Evolutionary conservation across 2,329 filamentous ascomycete species (phyloP), one percentile per base, ranked within the genome.

Genomic region (Metarhizium robertsii): DNA sequence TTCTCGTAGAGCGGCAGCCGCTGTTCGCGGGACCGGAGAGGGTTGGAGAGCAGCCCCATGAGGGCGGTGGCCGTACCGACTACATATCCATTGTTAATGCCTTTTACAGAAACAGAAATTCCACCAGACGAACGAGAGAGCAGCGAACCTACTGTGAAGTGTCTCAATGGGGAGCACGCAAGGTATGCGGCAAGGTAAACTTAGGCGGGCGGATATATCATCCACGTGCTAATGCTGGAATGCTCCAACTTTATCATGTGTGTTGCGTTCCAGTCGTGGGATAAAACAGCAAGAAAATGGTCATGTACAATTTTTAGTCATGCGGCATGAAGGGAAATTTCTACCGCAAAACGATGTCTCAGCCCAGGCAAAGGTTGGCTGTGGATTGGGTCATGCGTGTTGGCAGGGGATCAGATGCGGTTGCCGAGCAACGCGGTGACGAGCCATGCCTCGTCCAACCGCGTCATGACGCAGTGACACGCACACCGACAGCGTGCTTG

Each of bases 1-100:
- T 74, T 74, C 59, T 78, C 75, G 66, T 82, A 82, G 11, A 80
- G 61, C 20, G 80, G 80, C 32, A 83, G 69, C 58, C 70, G 75
- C 53, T 70, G 65, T 60, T 76, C 73, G 59, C 77, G 75, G 54
- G 74, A 68, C 55, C 76, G 75, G 60, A 80, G 63, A 45, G 72
- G 73, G 57, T 75, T 78, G 49, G 76, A 71, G 54, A 77, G 67
- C 54, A 78, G 65, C 55, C 75, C 79, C 79, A 84, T 84, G 57
- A 60, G 66, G 29, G 56, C 32, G 46, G 25, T 32, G 45, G 45
- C 25, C 25, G 6, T 6, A 2, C 18, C 16, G 42, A 20, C 45
- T 48, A 30, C 45, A 30, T 48, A 20, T 16, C 38, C 38, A 11
- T 32, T 48, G 13, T 30, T 30, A 48, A 25, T 5, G 43, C 29